Evolutionary conservation across 768 basidiomycete genomes (phyloP).

Genomic region (Mycena amicta): DNA sequence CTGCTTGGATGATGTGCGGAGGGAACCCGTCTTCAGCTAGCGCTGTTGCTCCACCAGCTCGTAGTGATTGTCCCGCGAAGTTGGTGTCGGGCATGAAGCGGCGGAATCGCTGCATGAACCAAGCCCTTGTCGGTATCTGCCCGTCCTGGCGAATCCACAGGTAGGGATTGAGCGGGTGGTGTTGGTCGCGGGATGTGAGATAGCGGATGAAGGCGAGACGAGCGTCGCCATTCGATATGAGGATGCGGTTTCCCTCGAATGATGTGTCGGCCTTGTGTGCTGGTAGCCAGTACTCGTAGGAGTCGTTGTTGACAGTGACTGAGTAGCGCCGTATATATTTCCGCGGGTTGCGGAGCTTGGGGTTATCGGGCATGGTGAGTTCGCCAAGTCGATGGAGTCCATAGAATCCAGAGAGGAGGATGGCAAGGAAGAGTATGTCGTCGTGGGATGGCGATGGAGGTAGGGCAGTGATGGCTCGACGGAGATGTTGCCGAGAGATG

Average conservation of each 20-base stretch:
- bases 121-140: conserved; percentile 1
- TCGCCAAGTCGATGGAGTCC: conserved; percentile 32
- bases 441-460: conserved; percentile 17
- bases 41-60: conserved; percentile 35
- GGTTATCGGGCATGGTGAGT: conserved; percentile 27
- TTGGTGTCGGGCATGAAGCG: conserved; percentile 13
- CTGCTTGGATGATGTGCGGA: conserved; percentile 28
- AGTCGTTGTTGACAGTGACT: neutral
- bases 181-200: conserved; percentile 1
- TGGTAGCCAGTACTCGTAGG: conserved; percentile 28
- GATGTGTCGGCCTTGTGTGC: conserved; percentile 33
- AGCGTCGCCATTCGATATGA: conserved; percentile 7
- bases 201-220: neutral
- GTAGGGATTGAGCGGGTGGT: conserved; percentile 12
- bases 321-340: neutral
- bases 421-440: conserved; percentile 31
- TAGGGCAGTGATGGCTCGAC: neutral
- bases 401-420: conserved; percentile 14
- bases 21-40: conserved; percentile 28
- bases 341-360: neutral
- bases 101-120: conserved; percentile 2
- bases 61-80: conserved; percentile 33
- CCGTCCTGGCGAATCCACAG: conserved; percentile 12
- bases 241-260: conserved; percentile 25
- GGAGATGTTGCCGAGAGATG: conserved; percentile 20